Evolutionary conservation across 352 stramenopile genomes (phyloP), one percentile per base, ranked within the genome.

Genomic region (Phytophthora boehmeriae): DNA sequence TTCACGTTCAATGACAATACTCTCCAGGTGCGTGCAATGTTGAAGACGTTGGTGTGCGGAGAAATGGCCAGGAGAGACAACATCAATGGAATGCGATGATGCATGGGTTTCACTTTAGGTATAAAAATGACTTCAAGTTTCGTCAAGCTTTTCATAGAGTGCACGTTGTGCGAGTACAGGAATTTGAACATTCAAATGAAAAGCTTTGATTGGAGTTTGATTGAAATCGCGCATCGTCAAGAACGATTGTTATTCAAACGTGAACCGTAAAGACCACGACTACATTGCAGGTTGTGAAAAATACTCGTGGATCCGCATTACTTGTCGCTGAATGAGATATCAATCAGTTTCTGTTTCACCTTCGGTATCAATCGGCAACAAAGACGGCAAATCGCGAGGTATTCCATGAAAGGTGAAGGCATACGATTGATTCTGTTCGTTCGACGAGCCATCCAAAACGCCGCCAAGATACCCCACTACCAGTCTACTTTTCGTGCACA

Each of bases 401-500:
- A 75, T 46, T 67, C 61, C 66, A 8, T 68, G 50, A 17, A 71
- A 54, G 16, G 61, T 75, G 39, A 54, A 75, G 35, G 25, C 55
- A 71, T 71, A 71, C 49, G 61, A 68, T 54, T 63, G 48, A 68
- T 67, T 71, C 49, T 75, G 60, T 42, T 71, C 61, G n/a, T 71
- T 56, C 46, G 27, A 36, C 39, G 41, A 74, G 23, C 66, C 61
- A 68, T 75, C 54, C 63, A 60, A 62, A 13, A 36, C 45, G 63
- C 60, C 60, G 63, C 66, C 61, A 41, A 75, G 46, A 54, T 71
- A 75, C 68, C 66, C 66, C 58, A 75, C 60, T 52, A 54, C 48
- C 45, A 71, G 50, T 54, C 66, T 58, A n/a, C 46, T 43, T 54
- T 67, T 62, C n/a, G 57, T 67, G 50, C 41, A 71, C 66, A 74